Conservation (phyloP, 2,329 filamentous ascomycete species). For the Penicillium occitanis region DNA sequence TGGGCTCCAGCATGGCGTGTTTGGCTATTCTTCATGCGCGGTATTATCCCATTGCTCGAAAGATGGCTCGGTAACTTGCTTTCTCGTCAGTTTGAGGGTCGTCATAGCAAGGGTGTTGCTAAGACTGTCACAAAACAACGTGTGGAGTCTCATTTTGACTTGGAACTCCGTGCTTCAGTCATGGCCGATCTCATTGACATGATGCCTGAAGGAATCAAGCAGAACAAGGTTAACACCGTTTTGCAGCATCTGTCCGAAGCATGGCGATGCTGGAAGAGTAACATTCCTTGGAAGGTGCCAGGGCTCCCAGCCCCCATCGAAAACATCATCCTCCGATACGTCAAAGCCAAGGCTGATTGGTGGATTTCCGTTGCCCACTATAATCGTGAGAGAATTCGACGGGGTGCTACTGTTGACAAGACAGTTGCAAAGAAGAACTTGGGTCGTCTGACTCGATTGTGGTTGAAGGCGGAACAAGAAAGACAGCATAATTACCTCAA, state of each 20-base stretch:
- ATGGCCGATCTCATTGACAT: conserved; percentile 99
- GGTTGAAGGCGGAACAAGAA: conserved; percentile 98
- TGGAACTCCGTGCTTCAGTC: conserved; percentile 94
- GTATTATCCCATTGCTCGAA: conserved; percentile 94
- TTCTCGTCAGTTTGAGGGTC: conserved; percentile 95
- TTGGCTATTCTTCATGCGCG: conserved; percentile 99
- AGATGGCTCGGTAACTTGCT: conserved; percentile 96
- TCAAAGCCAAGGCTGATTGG: conserved; percentile 99
- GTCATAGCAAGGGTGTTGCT: conserved; percentile 97
- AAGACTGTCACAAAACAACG: conserved; percentile 99
- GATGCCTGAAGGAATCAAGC: conserved; percentile 99
- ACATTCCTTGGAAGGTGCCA: conserved; percentile 99
- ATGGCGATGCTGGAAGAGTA: conserved; percentile 99
- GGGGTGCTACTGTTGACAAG: conserved; percentile 97
- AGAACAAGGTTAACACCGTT: conserved; percentile 98
- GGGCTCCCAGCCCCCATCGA: conserved; percentile 95
- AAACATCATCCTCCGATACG: conserved; percentile 97
- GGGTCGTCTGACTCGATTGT: conserved; percentile 87
- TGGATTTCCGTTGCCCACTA: conserved; percentile 99
- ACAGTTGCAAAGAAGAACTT: conserved; percentile 99
- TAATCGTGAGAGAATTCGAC: conserved; percentile 93
- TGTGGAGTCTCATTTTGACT: conserved; percentile 96
- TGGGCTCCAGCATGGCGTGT: conserved; percentile 99
- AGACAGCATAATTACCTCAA: conserved; percentile 99
- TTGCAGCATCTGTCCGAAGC: conserved; percentile 96